Evolutionary conservation across 805 yeast genomes (phyloP), one percentile per base, ranked within the genome.

Genomic region (Nakazawaea wickerhamii): DNA sequence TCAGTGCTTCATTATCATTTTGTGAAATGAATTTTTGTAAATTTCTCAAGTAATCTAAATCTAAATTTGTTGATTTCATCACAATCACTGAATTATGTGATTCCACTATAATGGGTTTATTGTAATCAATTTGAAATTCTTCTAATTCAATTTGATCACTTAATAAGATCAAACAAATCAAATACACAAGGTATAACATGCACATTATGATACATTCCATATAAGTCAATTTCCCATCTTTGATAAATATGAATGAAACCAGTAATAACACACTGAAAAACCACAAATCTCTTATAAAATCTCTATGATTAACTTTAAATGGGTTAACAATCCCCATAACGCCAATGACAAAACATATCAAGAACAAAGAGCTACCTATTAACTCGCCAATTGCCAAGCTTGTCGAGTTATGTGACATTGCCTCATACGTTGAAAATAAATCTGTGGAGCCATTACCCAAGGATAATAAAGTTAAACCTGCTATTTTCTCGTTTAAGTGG

Each of bases 361-460:
- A 69, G 49, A 76, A 73, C n/a, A 70, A 63, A 1, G 79, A 71
- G 1, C 79, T 73, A 0, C 82, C 81, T 34, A 74, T 50, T 21
- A 76, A 53, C 53, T 76, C 81, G 2, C 79, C 72, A 3, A 75
- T 58, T 0, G 81, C 81, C 53, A 76, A 59, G 1, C 64, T 43
- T 0, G 83, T 77, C 1, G 86, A 76, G n/a, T 77, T 81, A 1
- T 78, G 63, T 10, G 72, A 70, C 77, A 93, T 75, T 3, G 97
- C 95, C 38, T 82, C 80, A 57, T 79, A 86, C 0, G 96, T 88
- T 36, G 91, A 76, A 28, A 89, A 73, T 3, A 91, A 78, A 59
- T 91, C 99, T 0, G 97, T 96, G 0, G 95, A 73, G 3, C 96
- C 95, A 61, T 91, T 91, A 0, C 97, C 98, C 47, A 91, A 70